Evolutionary conservation across 2,329 filamentous ascomycete genomes (phyloP), one percentile per base, ranked within the genome.

Genomic region (Aspergillus costaricaensis): DNA sequence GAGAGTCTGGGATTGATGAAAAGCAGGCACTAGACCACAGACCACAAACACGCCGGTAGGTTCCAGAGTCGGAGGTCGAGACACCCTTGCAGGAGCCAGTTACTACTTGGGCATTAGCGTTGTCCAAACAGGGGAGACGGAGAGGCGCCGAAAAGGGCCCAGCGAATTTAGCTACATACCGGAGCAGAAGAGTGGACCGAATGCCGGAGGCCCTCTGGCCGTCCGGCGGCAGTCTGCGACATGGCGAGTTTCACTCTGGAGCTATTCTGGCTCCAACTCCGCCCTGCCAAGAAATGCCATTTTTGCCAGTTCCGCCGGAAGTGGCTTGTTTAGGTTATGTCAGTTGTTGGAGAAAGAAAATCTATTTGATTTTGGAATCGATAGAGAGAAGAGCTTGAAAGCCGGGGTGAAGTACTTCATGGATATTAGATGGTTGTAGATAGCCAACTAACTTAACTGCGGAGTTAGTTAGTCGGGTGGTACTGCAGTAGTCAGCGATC

Each of bases 1-100:
- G 23, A 7, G 21, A 63, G 72, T 74, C 60, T 62, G 68, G 67
- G 64, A 68, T 73, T 72, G 59, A 74, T 74, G 70, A 71, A 65
- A 49, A 54, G 55, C 58, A 61, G 56, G 57, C 58, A 61, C 61
- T 48, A 52, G 61, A 19, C 48, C 55, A 55, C 59, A 61, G 50
- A 57, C 52, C 54, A 53, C 32, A 58, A 55, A 51, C 57, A 49
- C 58, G 44, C 57, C 59, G 49, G 60, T 21, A 54, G 47, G 48
- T 47, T 41, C 47, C 49, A 48, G 52, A 30, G 38, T 49, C 41
- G 38, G 39, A 48, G 43, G 41, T 52, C 55, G 49, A 58, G 58
- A 58, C 43, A 48, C 43, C 47, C 61, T 55, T 17, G 49, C 58
- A 65, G 61, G 62, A 60, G 60, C 55, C 58, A 27, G 44, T 27